Base-by-base conservation (phyloP, 108 stramenopile species). In the Thalassiosira profunda region DNA sequence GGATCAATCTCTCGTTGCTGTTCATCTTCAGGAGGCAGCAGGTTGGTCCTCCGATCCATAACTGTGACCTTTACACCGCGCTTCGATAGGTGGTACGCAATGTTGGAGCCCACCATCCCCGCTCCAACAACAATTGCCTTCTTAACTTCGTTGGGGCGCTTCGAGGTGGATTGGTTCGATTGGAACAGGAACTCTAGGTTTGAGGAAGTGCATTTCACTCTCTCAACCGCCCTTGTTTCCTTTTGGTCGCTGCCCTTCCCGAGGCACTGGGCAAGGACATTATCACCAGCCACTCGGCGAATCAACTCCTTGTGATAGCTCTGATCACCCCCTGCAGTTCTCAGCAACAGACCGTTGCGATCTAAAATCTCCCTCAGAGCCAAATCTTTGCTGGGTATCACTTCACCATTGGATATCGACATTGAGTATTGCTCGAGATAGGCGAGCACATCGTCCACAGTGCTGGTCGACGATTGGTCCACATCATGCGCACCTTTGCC, bases 341-440 rank as follows among this genome's bases (percentile, higher is more conserved):
- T 37, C 33, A 76, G 9, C 6, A 79, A 74, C 30, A 83, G 34
- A 36, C 84, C 84, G 72, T 90, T 90, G 18, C 89, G 81, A 6
- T 87, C 83, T 8, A 33, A 25, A 6, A 86, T 64, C 70, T 90
- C 89, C 20, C 43, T 33, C 37, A 75, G 18, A 6, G 83, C 89
- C 17, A 86, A 57, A 2, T 72, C 72, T 14, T 54, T 55, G 35
- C 78, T 87, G 9, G 89, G 86, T 21, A 78, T 69, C 12, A 83
- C 85, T 43, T 79, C 41, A 5, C 72, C 72, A 24, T 54, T 6
- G 12, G 83, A 61, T 51, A 90, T 86, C 48, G 84, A 85, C 25
- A 70, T 36, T 10, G 89, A 90, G 61, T 90, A 90, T 14, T 28
- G 6, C 55, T 67, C 17, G 28, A 90, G 46, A 48, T 86, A 87